Evolutionary conservation across 345 rosid genomes (phyloP).

Genomic region (Hirschfeldia incana): DNA sequence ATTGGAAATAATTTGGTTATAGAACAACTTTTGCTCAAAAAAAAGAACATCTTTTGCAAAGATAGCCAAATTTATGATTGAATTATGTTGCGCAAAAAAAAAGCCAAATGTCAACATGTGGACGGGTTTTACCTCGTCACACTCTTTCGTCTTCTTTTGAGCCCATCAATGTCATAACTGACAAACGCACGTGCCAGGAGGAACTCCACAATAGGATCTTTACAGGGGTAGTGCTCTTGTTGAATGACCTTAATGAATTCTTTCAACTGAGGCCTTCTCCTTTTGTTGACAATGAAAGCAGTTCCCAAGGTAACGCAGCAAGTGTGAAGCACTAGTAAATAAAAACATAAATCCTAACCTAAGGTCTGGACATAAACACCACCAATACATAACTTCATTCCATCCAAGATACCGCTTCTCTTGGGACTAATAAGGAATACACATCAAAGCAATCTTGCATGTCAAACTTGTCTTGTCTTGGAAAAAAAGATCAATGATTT

Average conservation of each 20-base stretch:
- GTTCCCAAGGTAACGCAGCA: constrained; percentile 48
- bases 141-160: constrained; percentile 92
- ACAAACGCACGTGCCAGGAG: constrained; percentile 85
- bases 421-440: too few species aligned
- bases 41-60: not conserved
- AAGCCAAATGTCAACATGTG: not conserved
- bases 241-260: constrained; percentile 90
- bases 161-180: constrained; percentile 97
- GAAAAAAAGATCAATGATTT: constrained; percentile 87
- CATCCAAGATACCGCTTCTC: too few species aligned
- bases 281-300: constrained; percentile 75
- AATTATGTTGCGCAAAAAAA: too few species aligned
- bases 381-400: too few species aligned
- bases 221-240: constrained; percentile 83
- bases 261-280: constrained; percentile 91
- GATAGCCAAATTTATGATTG: not conserved
- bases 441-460: too few species aligned
- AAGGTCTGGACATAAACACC: too few species aligned
- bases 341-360: too few species aligned
- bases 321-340: constrained; percentile 80
- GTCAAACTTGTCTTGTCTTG: constrained; percentile 65
- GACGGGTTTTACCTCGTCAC: constrained; percentile 51
- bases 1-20: not conserved
- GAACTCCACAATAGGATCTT: constrained; percentile 91
- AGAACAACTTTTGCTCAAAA: too few species aligned